These are phyloP conservation scores for Russula earlei DNA, from an alignment of 768 basidiomycete species.

Conservation along the genomic window DNA sequence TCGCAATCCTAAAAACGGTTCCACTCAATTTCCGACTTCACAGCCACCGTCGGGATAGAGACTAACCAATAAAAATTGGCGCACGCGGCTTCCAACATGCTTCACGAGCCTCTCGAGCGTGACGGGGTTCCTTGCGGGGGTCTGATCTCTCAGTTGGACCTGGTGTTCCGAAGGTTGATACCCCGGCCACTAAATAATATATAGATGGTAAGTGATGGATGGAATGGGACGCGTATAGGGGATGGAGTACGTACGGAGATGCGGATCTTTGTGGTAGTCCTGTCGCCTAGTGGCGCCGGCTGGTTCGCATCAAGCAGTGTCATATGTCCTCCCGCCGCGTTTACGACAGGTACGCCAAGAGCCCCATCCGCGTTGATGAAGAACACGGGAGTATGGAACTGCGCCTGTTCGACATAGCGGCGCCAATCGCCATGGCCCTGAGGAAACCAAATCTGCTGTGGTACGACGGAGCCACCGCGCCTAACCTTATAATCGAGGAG, in stretches of 20 bases:
- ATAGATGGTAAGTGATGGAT: background rate
- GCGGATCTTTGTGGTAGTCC: constrained; percentile 2
- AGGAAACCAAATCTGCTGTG: constrained; percentile 13
- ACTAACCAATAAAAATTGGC: constrained; percentile 3
- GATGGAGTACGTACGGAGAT: background rate
- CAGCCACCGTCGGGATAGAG: background rate
- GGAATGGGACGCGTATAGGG: background rate
- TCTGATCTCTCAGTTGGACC: constrained; percentile 8
- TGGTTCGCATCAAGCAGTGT: background rate
- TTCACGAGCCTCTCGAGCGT: constrained; percentile 6
- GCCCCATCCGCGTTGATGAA: constrained; percentile 2
- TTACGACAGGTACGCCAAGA: constrained; percentile 5
- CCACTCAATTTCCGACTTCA: background rate
- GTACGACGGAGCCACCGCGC: constrained; percentile 8
- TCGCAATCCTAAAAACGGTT: constrained; percentile 7
- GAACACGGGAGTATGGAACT: background rate
- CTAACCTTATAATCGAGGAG: constrained; percentile 7
- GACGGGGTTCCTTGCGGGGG: background rate
- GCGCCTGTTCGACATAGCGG: constrained; percentile 12
- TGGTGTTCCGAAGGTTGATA: constrained; percentile 7
- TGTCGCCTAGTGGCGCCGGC: background rate
- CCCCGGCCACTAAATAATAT: constrained; percentile 11
- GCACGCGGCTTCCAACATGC: constrained; percentile 8
- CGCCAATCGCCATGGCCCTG: constrained; percentile 10
- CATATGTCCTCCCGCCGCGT: constrained; percentile 8